A percentile compares a stretch with the other conserved stretches of the same genome.
These are phyloP conservation scores for Coemansia sp. DNA, from an alignment of 192 early-diverging fungal genomes.

Conservation along the genomic window DNA sequence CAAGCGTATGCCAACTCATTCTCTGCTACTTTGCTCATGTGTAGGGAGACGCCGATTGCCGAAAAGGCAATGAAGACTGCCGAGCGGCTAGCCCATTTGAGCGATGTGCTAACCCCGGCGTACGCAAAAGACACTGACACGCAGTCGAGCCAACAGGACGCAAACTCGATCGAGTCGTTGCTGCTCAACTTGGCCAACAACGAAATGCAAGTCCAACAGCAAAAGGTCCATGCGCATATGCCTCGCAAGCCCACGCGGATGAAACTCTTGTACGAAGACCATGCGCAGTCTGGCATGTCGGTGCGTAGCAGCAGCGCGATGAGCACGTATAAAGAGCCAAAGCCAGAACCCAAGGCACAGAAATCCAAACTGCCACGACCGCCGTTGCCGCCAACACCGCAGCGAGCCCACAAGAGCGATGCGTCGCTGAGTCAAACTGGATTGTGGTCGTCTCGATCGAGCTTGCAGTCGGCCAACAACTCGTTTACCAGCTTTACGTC, in stretches of 20 bases:
- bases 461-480: slow-evolving; percentile 1
- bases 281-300: slow-evolving; percentile 27
- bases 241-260: slow-evolving; percentile 50
- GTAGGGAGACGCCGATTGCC: slow-evolving; percentile 38
- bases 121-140: slow-evolving; percentile 22
- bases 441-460: slow-evolving; percentile 32
- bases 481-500: slow-evolving; percentile 34
- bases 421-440: slow-evolving; percentile 32
- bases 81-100: slow-evolving; percentile 48
- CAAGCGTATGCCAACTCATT: not conserved
- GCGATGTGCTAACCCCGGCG: slow-evolving; percentile 49
- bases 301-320: slow-evolving; percentile 30
- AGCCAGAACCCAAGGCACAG: not conserved
- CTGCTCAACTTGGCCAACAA: slow-evolving; percentile 53
- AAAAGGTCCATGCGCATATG: slow-evolving; percentile 52
- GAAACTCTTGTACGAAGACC: slow-evolving; percentile 55
- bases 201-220: slow-evolving; percentile 55
- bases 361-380: slow-evolving; percentile 12
- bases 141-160: slow-evolving; percentile 11
- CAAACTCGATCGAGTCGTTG: slow-evolving; percentile 50
- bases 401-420: slow-evolving; percentile 11
- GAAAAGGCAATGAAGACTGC: slow-evolving; percentile 51
- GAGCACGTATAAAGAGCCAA: slow-evolving; percentile 14
- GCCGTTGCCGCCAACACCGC: slow-evolving; percentile 2
- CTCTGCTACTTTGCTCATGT: not conserved